Evolutionary conservation across 768 basidiomycete genomes (phyloP), one percentile per base, ranked within the genome.

Genomic region (Mycena indigotica): DNA sequence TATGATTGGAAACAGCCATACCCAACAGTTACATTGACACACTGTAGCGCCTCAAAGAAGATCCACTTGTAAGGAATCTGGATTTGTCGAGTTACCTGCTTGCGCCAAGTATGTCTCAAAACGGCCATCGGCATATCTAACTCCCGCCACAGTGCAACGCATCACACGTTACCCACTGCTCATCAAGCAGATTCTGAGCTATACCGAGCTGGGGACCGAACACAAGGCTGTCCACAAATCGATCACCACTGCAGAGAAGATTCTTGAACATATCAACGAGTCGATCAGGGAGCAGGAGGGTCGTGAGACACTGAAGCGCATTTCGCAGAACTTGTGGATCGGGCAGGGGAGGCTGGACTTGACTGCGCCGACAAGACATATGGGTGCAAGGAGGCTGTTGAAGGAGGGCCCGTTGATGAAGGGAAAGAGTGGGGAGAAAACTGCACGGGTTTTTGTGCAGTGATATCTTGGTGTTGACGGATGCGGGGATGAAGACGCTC

Each of bases 121-220:
- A 6, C n/a, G n/a, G n/a, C n/a, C n/a, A n/a, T n/a, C n/a, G n/a
- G n/a, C n/a, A n/a, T n/a, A n/a, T n/a, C n/a, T n/a, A n/a, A n/a
- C n/a, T n/a, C n/a, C n/a, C n/a, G n/a, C n/a, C n/a, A 16, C 39
- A 94, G 92, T 95, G 94, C 94, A 97, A 84, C 87, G 96, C 8
- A 87, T 98, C 55, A 97, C 96, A 0, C 82, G 93, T 55, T 99
- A 98, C 68, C 96, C 96, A 0, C 78, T 99, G 0, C 79, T 98
- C 28, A 86, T 98, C 62, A 86, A 86, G 53, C 91, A 93, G 83
- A 91, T 97, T 61, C 69, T 93, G 24, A 82, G 87, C 21, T 91
- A 95, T 68, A 95, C 93, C 2, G 85, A 88, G 28, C 72, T 76
- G 1, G 82, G 84, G 24, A 76, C 83, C 5, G 93, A 94, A 66